Conservation (phyloP, 1,139 yeast species). For the Sugiyamaella sp. region DNA sequence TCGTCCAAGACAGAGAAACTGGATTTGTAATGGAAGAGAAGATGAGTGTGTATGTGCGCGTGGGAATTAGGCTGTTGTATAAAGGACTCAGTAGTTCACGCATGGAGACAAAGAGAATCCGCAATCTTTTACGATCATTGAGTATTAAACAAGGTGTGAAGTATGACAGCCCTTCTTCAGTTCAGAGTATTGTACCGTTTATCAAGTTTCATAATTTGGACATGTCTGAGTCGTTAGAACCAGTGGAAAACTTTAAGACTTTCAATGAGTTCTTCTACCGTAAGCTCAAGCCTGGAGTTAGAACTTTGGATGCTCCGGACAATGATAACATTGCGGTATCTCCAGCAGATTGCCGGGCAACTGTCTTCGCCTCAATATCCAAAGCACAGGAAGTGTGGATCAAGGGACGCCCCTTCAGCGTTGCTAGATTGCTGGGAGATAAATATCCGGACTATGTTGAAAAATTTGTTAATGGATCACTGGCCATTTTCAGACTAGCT, state of each 20-base stretch:
- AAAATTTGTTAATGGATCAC: constrained; percentile 56
- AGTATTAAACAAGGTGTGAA: constrained; percentile 83
- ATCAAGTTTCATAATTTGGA: constrained; percentile 79
- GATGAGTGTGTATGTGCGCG: constrained; percentile 83
- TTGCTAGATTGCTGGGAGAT: constrained; percentile 64
- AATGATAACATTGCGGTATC: constrained; percentile 60
- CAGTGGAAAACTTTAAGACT: constrained; percentile 57
- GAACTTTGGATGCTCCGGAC: constrained; percentile 64
- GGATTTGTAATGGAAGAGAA: constrained; percentile 90
- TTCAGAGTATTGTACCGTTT: constrained; percentile 70
- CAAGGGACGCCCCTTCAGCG: constrained; percentile 78
- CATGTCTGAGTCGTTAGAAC: constrained; percentile 63
- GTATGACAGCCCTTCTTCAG: constrained; percentile 73
- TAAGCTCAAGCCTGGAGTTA: constrained; percentile 67
- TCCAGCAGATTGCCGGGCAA: constrained; percentile 88
- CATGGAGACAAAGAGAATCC: constrained; percentile 61
- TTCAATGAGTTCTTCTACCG: constrained; percentile 92
- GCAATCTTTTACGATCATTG: constrained; percentile 60
- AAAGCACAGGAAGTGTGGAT: constrained; percentile 84
- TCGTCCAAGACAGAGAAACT: constrained; percentile 88
- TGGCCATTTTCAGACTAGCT: constrained; percentile 85
- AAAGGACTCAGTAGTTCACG: constrained; percentile 60
- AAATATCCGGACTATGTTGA: constrained; percentile 55
- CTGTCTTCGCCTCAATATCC: constrained; percentile 64
- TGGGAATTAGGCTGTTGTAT: constrained; percentile 84